Percentiles rank a stretch among this genome's conserved stretches.
Conservation (phyloP, 768 basidiomycete species). For the Amanita muscaria region DNA sequence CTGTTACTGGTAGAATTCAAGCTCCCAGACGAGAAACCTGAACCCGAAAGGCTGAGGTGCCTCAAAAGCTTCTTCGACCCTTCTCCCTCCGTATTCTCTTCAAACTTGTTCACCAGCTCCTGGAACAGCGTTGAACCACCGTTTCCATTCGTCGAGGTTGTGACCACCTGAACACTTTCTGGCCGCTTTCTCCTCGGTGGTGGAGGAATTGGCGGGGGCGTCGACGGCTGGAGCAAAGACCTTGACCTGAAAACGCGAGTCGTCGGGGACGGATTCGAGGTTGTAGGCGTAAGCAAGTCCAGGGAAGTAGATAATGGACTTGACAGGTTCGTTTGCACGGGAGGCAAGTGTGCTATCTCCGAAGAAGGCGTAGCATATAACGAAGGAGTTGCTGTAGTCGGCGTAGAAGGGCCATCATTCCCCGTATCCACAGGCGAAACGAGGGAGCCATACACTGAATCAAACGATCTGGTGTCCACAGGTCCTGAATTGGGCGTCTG, state of each 20-base stretch:
- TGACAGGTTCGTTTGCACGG: background rate
- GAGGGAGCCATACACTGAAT: constrained; percentile 4
- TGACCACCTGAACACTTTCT: constrained; percentile 52
- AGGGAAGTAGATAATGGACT: constrained; percentile 1
- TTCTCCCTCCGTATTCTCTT: background rate
- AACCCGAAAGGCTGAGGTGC: constrained; percentile 3
- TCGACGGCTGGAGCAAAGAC: constrained; percentile 41
- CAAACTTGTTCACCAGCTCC: constrained; percentile 5
- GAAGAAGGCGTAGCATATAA: background rate
- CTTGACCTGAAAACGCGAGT: constrained; percentile 42
- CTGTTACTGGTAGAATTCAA: background rate
- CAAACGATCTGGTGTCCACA: constrained; percentile 6
- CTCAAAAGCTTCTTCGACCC: constrained; percentile 2
- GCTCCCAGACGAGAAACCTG: background rate
- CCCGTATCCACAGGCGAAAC: background rate
- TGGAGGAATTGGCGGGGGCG: constrained; percentile 27
- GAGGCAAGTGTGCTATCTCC: background rate
- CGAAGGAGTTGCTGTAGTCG: background rate
- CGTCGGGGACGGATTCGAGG: constrained; percentile 10
- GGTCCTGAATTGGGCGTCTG: background rate
- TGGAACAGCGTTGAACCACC: constrained; percentile 1
- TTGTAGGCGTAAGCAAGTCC: constrained; percentile 9
- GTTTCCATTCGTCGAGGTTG: no score
- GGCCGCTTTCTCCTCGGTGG: constrained; percentile 46
- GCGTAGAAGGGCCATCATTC: background rate